Conservation (phyloP, 2,329 filamentous ascomycete genomes). For the Xylariaceae sp. region DNA sequence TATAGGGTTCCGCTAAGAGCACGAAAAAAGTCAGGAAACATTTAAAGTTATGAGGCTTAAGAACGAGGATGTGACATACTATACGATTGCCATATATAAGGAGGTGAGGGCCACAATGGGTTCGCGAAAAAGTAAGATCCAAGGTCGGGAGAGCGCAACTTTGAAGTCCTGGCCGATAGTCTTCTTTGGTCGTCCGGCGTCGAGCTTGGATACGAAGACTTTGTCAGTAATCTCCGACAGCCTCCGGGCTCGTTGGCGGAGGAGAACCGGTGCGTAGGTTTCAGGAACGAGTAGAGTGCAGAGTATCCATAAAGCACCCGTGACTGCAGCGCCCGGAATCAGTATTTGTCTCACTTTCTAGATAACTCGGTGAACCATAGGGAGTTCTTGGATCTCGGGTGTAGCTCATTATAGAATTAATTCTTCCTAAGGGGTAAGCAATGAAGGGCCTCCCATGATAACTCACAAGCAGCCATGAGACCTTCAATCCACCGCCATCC, state of each 20-base stretch:
- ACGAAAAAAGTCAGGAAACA: slow-evolving; percentile 8
- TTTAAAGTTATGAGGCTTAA: too few relatives aligned
- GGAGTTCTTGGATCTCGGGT: neutral
- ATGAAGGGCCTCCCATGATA: neutral
- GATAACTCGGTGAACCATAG: neutral
- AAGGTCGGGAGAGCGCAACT: slow-evolving; percentile 63
- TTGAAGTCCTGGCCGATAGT: slow-evolving; percentile 56
- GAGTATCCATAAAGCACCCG: slow-evolving; percentile 60
- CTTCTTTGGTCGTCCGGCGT: slow-evolving; percentile 46
- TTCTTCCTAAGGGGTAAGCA: neutral
- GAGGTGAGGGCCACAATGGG: slow-evolving; percentile 69
- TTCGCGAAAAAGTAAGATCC: slow-evolving; percentile 70
- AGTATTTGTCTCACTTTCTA: neutral
- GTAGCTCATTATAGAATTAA: neutral
- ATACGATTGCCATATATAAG: slow-evolving; percentile 67
- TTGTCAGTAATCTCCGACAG: slow-evolving; percentile 57
- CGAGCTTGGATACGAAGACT: slow-evolving; percentile 57
- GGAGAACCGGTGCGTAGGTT: slow-evolving; percentile 62
- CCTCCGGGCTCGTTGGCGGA: slow-evolving; percentile 55
- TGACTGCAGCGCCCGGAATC: slow-evolving; percentile 40
- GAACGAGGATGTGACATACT: slow-evolving; percentile 30
- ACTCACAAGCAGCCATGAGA: slow-evolving; percentile 57
- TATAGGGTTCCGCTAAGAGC: slow-evolving; percentile 52
- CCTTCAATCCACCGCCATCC: slow-evolving; percentile 75
- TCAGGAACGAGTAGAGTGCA: slow-evolving; percentile 57